Evolutionary conservation across 257 asterid genomes (phyloP).

Genomic region (Rubia yunnanensis): DNA sequence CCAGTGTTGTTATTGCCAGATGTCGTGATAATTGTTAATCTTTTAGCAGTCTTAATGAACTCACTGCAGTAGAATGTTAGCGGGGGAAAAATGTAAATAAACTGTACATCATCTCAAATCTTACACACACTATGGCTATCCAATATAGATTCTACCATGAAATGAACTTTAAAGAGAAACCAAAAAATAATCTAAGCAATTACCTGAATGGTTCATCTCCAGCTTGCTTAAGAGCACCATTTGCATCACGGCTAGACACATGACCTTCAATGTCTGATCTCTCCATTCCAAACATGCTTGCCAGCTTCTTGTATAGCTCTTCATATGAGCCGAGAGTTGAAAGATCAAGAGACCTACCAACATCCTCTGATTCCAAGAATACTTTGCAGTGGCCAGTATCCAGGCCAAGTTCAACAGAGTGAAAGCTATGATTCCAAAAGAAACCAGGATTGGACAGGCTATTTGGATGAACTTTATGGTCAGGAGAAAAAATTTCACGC

Average conservation of each 20-base stretch:
- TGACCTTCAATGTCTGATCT: slow-evolving; percentile 45
- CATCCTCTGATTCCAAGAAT: slow-evolving; percentile 80
- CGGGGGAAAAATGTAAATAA: not conserved
- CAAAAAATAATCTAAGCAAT: not conserved
- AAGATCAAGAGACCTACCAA: slow-evolving; percentile 70
- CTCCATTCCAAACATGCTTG: slow-evolving; percentile 61
- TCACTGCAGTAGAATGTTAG: slow-evolving; percentile 39
- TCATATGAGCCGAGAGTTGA: slow-evolving; percentile 72
- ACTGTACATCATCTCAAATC: not conserved
- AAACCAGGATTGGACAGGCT: slow-evolving; percentile 23
- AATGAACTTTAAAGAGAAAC: not conserved
- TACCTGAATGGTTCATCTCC: slow-evolving; percentile 89
- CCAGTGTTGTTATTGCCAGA: slow-evolving; percentile 35
- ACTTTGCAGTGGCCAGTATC: slow-evolving; percentile 84
- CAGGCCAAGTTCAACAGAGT: slow-evolving; percentile 40
- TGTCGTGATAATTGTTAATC: slow-evolving; percentile 56
- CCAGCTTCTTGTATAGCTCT: slow-evolving; percentile 57
- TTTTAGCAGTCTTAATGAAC: slow-evolving; percentile 54
- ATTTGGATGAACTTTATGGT: slow-evolving; percentile 27
- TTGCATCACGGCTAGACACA: slow-evolving; percentile 50
- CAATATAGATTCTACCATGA: not conserved
- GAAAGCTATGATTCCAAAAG: slow-evolving; percentile 34
- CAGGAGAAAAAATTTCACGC: slow-evolving; percentile 20
- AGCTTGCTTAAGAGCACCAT: slow-evolving; percentile 51
- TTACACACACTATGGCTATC: not conserved